phyloP scores from a whole-genome alignment of 148 eudicot species.

The Arbutus unedo region DNA sequence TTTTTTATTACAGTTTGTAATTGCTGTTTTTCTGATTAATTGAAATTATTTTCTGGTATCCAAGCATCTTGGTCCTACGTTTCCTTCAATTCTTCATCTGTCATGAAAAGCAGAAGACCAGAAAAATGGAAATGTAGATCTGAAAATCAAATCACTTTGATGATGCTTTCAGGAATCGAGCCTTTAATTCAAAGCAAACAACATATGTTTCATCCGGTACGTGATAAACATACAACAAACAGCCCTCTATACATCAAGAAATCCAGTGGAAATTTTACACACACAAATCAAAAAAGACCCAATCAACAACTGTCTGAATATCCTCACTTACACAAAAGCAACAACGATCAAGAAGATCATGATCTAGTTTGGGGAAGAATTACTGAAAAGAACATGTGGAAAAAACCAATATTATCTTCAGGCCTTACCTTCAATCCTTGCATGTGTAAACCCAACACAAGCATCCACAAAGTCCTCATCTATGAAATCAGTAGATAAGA shows the following conservation, averaged over 20 bases:
- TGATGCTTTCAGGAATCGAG: background rate
- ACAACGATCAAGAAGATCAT: background rate
- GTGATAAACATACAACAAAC: background rate
- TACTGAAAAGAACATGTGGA: background rate
- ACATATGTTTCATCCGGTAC: background rate
- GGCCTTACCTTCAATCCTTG: constrained; percentile 63
- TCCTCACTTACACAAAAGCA: background rate
- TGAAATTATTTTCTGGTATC: too few relatives aligned
- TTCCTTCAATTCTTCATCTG: too few relatives aligned
- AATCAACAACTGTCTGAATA: background rate
- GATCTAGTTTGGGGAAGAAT: background rate
- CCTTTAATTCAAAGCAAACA: background rate
- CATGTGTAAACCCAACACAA: constrained; percentile 68
- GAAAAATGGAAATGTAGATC: background rate
- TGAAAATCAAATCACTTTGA: background rate
- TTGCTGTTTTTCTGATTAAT: too few relatives aligned
- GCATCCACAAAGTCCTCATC: constrained; percentile 90
- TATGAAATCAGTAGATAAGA: constrained; percentile 82
- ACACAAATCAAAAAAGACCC: background rate
- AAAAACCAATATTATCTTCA: constrained; percentile 1
- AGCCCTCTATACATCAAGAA: background rate
- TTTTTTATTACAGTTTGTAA: too few relatives aligned
- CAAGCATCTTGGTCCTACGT: too few relatives aligned
- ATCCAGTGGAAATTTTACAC: background rate
- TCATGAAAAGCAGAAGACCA: background rate